Base-by-base conservation (phyloP, 2,329 filamentous ascomycete species). In the Calcarisporium arbuscula region DNA sequence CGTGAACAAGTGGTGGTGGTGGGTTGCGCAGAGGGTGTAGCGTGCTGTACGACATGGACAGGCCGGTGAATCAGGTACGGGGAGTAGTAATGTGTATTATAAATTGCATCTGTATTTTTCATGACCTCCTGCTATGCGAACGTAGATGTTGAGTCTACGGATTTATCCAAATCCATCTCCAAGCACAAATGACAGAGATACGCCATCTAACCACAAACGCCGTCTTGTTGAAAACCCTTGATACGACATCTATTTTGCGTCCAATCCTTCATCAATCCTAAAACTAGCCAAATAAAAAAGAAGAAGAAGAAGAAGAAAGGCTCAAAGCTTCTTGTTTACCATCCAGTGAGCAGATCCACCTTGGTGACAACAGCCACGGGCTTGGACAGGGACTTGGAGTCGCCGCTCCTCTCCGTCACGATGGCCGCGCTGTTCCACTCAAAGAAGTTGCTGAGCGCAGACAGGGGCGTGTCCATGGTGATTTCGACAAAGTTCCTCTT, bases 341-440 rank as follows among this genome's bases (percentile, higher is more conserved):
- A 98, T 79, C 82, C 86, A 98, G 82, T 88, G 51, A 98, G 63
- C 50, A 98, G 61, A 63, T 98, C 92, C 5, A 98, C 92, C 74
- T 98, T 98, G 20, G 92, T 96, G 7, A 94, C 89, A 8, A 98
- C 79, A 7, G 87, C 92, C 32, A 92, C 70, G 2, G 94, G 88
- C 68, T 86, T 94, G 29, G 74, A 73, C 36, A 77, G 58, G 16
- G 70, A 74, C 40, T 70, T 62, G 35, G 68, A 64, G 38, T 73
- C 72, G 26, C 64, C 64, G 10, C 67, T 66, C 47, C 76, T 72
- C 59, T 96, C 89, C 0, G 90, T 98, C 4, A 98, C 87, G 31
- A 98, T 80, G 0, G 92, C 92, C 1, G 92, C 90, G 48, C 85
- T 92, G 63, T 98, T 96, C 88, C 92, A 96, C 65, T 96, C 88